Evolutionary conservation across 2,329 filamentous ascomycete genomes (phyloP), one percentile per base, ranked within the genome.

Genomic region (Emergomyces pasteurianus): DNA sequence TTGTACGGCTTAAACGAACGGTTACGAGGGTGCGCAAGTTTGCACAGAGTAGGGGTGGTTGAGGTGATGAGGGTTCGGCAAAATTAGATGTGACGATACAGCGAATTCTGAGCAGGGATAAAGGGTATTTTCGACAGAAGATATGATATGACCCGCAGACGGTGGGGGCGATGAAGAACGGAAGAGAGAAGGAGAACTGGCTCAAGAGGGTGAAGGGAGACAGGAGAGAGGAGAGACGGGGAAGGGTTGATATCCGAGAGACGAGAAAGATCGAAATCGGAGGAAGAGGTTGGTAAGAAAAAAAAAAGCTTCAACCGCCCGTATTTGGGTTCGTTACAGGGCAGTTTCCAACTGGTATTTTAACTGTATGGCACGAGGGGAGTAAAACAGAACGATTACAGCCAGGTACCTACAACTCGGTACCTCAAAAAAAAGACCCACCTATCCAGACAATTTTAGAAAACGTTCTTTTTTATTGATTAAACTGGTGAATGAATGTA

Each of bases 141-240:
- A 36, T 36, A 23, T 14, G 21, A 43, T 28, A 16, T 43, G 38
- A 43, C 54, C 14, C 54, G 52, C 5, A 42, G 23, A 18, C 9
- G 38, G 7, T 9, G n/a, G 7, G 18, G 23, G 53, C 3, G 38
- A 16, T 1, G 36, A 57, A 23, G 42, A 58, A n/a, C 40, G 49
- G 23, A n/a, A 46, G n/a, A 18, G 36, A 58, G 36, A 23, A 28
- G 36, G n/a, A 36, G 26, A 40, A 49, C 16, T 42, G 26, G 28
- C 21, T 34, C 12, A 49, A 34, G 40, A 18, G n/a, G 26, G 31
- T 6, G 7, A 59, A 49, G 50, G 64, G 58, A 57, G 60, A 49
- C 28, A 36, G 49, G 34, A 53, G 52, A 57, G 64, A 54, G 61
- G 60, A 60, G 59, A 60, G 40, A 50, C 60, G 57, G 58, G 65